A percentile compares a stretch with the other conserved stretches of the same genome.
phyloP scores from a whole-genome alignment of 2,329 filamentous ascomycete genomes.

The Botryotinia convoluta region DNA sequence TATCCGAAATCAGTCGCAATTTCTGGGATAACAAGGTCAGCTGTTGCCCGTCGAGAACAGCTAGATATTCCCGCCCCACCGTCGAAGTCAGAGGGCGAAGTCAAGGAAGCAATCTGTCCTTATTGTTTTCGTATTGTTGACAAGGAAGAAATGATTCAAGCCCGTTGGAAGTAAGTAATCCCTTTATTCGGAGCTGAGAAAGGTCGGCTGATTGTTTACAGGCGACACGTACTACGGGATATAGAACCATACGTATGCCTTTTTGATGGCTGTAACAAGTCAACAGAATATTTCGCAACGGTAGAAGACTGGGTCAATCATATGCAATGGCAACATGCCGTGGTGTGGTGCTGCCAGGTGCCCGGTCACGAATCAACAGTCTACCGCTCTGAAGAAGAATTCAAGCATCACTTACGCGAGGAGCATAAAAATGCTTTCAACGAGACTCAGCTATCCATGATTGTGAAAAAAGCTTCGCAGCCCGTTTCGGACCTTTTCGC shows the following conservation, averaged over 20 bases:
- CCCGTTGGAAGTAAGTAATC: conserved; percentile 1
- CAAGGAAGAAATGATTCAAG: background rate
- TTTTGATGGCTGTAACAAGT: conserved; percentile 4
- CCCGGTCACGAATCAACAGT: conserved; percentile 5
- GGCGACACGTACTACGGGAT: conserved; percentile 8
- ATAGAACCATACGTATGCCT: conserved; percentile 16
- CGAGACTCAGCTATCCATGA: conserved; percentile 4
- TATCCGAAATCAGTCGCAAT: conserved; percentile 14
- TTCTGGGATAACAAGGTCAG: conserved; percentile 1
- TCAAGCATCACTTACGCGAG: background rate
- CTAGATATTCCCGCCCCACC: background rate
- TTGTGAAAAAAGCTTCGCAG: background rate
- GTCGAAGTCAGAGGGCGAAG: background rate
- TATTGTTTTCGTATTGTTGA: conserved; percentile 8
- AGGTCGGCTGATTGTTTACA: background rate
- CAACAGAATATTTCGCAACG: background rate
- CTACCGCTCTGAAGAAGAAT: conserved; percentile 2
- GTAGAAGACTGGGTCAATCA: conserved; percentile 7
- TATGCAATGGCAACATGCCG: conserved; percentile 15
- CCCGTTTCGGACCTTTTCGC: background rate
- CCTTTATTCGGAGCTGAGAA: background rate
- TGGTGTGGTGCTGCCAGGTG: conserved; percentile 9
- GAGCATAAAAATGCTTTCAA: background rate
- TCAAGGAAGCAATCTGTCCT: background rate
- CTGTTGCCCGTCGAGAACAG: conserved; percentile 4